phyloP scores from a whole-genome alignment of 306 rosid genomes.

The Cotoneaster glaucophyllus region DNA sequence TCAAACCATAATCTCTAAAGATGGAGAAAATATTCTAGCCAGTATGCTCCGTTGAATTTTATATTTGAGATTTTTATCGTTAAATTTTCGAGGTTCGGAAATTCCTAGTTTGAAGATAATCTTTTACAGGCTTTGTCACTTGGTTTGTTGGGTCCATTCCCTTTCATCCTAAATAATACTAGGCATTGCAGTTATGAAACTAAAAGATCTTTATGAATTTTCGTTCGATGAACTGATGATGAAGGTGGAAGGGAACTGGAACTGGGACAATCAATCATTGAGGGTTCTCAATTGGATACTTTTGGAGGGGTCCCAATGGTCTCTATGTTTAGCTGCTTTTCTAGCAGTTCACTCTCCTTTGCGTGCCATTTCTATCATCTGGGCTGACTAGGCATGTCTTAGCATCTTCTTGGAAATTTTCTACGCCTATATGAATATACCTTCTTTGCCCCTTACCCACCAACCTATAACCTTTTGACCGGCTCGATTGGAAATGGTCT shows the following conservation, averaged over 20 bases:
- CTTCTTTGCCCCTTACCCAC: background rate
- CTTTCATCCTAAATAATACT: no score
- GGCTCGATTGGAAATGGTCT: no score
- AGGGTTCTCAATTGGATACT: background rate
- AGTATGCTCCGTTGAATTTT: no score
- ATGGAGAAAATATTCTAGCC: no score
- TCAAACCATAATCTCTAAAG: no score
- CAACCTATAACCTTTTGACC: background rate
- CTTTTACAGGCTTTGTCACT: no score
- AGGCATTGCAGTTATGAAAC: background rate
- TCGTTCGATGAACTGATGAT: background rate
- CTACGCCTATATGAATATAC: background rate
- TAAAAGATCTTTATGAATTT: background rate
- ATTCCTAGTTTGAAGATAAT: no score
- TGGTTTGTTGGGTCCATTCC: no score
- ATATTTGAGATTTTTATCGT: no score
- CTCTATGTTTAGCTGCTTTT: background rate
- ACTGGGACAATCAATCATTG: background rate
- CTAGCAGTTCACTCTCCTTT: background rate
- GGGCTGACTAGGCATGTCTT: background rate
- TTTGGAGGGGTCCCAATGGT: background rate
- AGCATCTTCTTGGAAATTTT: background rate
- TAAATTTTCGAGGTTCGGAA: no score
- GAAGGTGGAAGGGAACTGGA: background rate
- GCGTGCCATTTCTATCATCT: background rate